Base-by-base conservation (phyloP, 352 stramenopile genomes). In the Elongisporangium anandrum region DNA sequence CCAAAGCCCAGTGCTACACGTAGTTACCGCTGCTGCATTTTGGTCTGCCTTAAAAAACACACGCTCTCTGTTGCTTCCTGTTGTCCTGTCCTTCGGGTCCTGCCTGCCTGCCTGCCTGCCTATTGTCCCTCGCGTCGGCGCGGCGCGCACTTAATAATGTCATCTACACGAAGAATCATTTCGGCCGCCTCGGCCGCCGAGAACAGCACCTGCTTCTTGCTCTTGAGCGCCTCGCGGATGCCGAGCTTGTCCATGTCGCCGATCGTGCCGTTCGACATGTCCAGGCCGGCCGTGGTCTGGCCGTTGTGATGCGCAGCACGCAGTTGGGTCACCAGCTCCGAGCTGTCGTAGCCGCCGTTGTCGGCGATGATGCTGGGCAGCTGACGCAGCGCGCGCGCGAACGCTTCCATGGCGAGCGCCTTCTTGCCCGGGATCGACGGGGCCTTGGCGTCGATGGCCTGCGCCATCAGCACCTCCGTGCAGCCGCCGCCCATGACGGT, bases 111-210 rank as follows among this genome's bases (percentile, higher is more conserved):
- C 1, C 29, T 41, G 5, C 13, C 29, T 41, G 29, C 65, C 68
- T 85, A 85, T 56, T 77, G 69, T 65, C 75, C 75, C 45, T 85
- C 70, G 57, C 73, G 75, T 67, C 79, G 72, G 59, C 95, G 82
- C 48, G 96, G 96, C 20, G 95, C 96, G 57, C 77, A 94, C 68
- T 98, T 97, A 78, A 99, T 97, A 81, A 99, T 98, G 83, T 99
- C 95, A 77, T 99, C 98, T 61, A 99, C 97, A 69, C 98, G 86
- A 61, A 99, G 79, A 77, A 99, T 99, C 96, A 99, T 99, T 74
- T 99, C 97, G 4, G 97, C 97, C 4, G 98, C 97, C 77, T 99
- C 98, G 8, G 95, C 94, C 1, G 97, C 97, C 69, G 94, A 99
- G 38, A 99, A 88, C 6, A 99, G 73, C 62, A 99, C 97, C 67